These are phyloP conservation scores for Spathaspora passalidarum DNA, from an alignment of 805 yeast genomes.

Conservation along the genomic window DNA sequence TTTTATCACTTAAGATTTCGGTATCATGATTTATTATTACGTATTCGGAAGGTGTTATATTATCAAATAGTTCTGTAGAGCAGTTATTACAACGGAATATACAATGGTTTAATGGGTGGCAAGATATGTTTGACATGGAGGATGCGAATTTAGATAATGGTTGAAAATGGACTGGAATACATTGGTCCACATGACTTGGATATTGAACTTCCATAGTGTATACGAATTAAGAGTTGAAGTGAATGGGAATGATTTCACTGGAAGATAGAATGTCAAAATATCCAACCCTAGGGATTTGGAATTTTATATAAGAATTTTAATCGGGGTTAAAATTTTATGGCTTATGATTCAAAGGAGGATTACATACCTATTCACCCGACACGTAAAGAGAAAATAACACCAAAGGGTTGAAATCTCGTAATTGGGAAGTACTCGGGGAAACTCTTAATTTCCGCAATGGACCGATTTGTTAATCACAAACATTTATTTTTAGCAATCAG, in stretches of 20 bases:
- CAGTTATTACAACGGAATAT: background rate
- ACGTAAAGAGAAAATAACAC: too few species aligned
- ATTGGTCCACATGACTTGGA: background rate
- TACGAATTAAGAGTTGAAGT: too few species aligned
- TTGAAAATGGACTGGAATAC: constrained; percentile 1
- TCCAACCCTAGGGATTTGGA: background rate
- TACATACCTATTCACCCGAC: too few species aligned
- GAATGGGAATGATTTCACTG: background rate
- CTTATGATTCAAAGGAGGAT: too few species aligned
- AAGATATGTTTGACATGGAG: background rate
- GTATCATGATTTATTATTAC: background rate
- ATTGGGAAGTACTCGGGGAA: too few species aligned
- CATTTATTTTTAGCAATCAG: too few species aligned
- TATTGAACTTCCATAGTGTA: background rate
- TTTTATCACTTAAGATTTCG: background rate
- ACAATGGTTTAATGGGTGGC: background rate
- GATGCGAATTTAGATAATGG: background rate
- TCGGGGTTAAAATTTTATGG: too few species aligned
- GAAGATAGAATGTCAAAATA: background rate
- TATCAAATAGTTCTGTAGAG: background rate
- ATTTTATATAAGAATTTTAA: background rate
- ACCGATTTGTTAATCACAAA: too few species aligned
- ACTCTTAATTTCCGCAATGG: too few species aligned
- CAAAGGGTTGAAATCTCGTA: too few species aligned
- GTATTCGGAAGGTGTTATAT: background rate